Base-by-base conservation (phyloP, 169 alveolate species). In the Plasmodium adleri region DNA sequence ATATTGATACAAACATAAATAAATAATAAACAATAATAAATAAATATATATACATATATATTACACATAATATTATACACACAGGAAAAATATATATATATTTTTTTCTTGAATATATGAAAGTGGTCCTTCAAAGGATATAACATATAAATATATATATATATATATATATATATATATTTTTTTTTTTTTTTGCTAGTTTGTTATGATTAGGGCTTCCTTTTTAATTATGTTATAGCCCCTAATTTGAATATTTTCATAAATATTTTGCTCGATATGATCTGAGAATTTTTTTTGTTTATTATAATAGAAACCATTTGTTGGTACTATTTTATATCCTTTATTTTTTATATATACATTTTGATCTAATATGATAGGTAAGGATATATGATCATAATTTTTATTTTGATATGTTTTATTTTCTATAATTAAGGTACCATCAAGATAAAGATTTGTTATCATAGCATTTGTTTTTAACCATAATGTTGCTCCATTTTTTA, bases 391-490 rank as follows among this genome's bases (percentile, higher is more conserved):
- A 26, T 26, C 32, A 26, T 26, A 2, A 58, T 2, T 17, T 9
- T 8, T 7, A 1, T 67, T 72, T 67, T 68, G 74, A 17, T 15
- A n/a, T 15, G 66, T 80, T 3, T 7, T 7, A 6, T 59, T 58
- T 52, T 71, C 90, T 67, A 80, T 80, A 22, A 80, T 68, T 6
- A 67, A 28, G 3, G 90, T 26, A 43, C 90, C 90, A 47, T 80
- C 90, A 13, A 80, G 10, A 26, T 67, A 22, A 12, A 80, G 47
- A 39, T 80, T 80, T 6, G 47, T 68, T 54, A 80, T 80, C n/a
- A 80, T 60, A 8, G 90, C 72, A 52, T 80, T 80, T 28, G 90
- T 26, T 59, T 80, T 80, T 17, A 80, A 59, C 90, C 90, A 80
- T 5, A 80, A 49, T 8, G 90, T 80, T 12, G 90, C 50, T 20